phyloP scores from a whole-genome alignment of 345 rosid species.

The Dimocarpus longan region DNA sequence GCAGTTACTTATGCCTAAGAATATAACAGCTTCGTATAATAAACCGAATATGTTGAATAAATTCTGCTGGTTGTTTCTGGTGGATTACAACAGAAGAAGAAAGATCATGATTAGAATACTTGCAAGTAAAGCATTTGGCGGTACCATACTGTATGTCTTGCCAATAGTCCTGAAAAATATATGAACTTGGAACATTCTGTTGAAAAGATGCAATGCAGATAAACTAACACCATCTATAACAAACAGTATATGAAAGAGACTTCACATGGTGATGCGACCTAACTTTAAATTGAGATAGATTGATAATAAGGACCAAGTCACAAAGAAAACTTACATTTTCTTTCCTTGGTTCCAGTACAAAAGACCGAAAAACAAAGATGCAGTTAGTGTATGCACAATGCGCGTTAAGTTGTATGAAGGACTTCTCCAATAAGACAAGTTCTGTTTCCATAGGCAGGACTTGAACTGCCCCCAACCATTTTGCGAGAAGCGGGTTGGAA shows the following conservation, averaged over 20 bases:
- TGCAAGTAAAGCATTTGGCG: not conserved
- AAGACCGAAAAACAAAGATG: conserved; percentile 60
- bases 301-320: not conserved
- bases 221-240: no score
- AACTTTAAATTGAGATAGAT: not conserved
- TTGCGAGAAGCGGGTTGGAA: conserved; percentile 53
- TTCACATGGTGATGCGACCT: not conserved
- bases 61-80: conserved; percentile 65
- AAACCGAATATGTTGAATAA: conserved; percentile 65
- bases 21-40: conserved; percentile 43
- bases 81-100: not conserved
- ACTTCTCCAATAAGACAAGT: conserved; percentile 84
- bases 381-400: conserved; percentile 26
- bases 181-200: not conserved
- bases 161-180: not conserved
- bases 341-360: conserved; percentile 74
- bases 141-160: not conserved
- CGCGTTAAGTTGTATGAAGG: conserved; percentile 73
- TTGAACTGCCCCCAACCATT: conserved; percentile 69
- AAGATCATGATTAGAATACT: not conserved
- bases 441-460: conserved; percentile 76
- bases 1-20: conserved; percentile 72
- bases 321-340: conserved; percentile 49
- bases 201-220: no score
- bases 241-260: no score